Conservation (phyloP, 1,284 basidiomycete species). For the Melampsora larici-populina region DNA sequence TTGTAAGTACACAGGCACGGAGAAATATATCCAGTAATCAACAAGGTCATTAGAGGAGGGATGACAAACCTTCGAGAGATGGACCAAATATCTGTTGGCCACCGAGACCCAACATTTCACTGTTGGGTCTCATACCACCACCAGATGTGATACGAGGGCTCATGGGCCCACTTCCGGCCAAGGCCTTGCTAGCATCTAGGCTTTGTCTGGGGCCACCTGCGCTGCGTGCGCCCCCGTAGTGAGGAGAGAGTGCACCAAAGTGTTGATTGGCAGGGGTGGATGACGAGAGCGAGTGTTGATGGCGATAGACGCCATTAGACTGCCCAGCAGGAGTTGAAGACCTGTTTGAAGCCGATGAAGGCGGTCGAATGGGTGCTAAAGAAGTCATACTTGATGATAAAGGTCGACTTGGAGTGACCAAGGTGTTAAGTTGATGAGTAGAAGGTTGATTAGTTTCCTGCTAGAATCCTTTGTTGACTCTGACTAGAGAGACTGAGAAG, state of each 20-base stretch:
- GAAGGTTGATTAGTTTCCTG: too few relatives aligned
- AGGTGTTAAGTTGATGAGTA: too few relatives aligned
- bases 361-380: conserved; percentile 32
- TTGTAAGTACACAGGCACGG: background rate
- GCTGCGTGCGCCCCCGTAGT: conserved; percentile 25
- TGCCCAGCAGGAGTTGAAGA: conserved; percentile 30
- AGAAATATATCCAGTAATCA: background rate
- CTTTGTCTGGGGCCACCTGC: conserved; percentile 41
- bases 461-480: too few relatives aligned
- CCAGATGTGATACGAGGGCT: conserved; percentile 20
- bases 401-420: too few relatives aligned
- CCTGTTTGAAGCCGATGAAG: conserved; percentile 35
- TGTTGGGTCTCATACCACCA: conserved; percentile 19
- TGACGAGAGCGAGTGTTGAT: conserved; percentile 39
- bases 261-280: conserved; percentile 41
- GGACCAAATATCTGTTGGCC: conserved; percentile 10
- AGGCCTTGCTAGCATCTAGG: conserved; percentile 26
- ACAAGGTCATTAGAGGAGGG: too few relatives aligned
- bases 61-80: conserved; percentile 29
- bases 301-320: conserved; percentile 30
- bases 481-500: too few relatives aligned
- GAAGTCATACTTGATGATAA: conserved; percentile 4
- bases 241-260: conserved; percentile 40
- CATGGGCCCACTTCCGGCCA: conserved; percentile 21
- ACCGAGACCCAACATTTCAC: conserved; percentile 34